Conservation (phyloP, 208 protist species). For the Trypanosoma melophagium region DNA sequence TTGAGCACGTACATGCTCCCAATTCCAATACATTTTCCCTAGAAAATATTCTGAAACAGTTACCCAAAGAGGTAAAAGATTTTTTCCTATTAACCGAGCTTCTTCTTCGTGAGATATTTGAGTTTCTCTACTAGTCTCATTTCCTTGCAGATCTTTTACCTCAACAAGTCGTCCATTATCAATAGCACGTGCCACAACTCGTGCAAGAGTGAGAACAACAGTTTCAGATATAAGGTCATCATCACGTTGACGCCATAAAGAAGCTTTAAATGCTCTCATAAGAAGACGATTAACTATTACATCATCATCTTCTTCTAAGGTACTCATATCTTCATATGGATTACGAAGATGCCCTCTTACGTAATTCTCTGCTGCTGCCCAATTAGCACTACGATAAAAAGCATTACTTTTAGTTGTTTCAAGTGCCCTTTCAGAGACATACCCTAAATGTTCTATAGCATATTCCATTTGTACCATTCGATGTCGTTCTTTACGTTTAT, state of each 20-base stretch:
- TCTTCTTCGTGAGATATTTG: slow-evolving; percentile 15
- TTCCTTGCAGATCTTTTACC: slow-evolving; percentile 10
- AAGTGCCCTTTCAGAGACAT: slow-evolving; percentile 44
- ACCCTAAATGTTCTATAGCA: slow-evolving; percentile 46
- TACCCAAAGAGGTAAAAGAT: slow-evolving; percentile 60
- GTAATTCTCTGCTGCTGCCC: slow-evolving; percentile 59
- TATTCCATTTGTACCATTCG: slow-evolving; percentile 66
- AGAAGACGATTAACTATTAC: slow-evolving; percentile 62
- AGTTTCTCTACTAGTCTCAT: neutral
- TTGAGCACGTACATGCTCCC: slow-evolving; percentile 58
- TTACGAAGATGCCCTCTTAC: slow-evolving; percentile 44
- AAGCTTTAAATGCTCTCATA: slow-evolving; percentile 73
- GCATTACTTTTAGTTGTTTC: slow-evolving; percentile 56
- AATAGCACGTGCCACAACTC: slow-evolving; percentile 27
- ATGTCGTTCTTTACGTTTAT: slow-evolving; percentile 61
- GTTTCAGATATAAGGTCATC: slow-evolving; percentile 71
- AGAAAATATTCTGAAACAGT: slow-evolving; percentile 52
- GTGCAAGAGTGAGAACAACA: slow-evolving; percentile 44
- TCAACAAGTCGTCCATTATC: slow-evolving; percentile 17
- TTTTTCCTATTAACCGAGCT: slow-evolving; percentile 21
- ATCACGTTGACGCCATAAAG: slow-evolving; percentile 72
- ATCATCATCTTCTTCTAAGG: slow-evolving; percentile 40
- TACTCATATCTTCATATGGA: slow-evolving; percentile 43
- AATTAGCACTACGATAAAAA: slow-evolving; percentile 74
- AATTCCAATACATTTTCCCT: slow-evolving; percentile 49